phyloP scores from a whole-genome alignment of 1,139 yeast genomes.

The Arxiozyma slooffiae region DNA sequence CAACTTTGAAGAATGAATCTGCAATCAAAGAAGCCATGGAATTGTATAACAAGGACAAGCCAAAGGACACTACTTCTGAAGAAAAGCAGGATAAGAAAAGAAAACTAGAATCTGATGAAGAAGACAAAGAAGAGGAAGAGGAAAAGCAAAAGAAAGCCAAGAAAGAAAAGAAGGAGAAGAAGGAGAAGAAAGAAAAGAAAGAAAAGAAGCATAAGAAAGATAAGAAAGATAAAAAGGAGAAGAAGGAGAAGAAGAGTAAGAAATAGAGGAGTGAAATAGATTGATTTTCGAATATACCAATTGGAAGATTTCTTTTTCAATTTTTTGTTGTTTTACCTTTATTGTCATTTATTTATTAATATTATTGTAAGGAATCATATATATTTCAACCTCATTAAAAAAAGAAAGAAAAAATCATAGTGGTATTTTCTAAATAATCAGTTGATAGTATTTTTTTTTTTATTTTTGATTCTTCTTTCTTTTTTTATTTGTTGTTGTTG shows the following conservation, averaged over 20 bases:
- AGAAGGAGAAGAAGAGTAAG: conserved; percentile 35
- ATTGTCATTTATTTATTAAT: not conserved
- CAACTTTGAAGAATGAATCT: conserved; percentile 92
- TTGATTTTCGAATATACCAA: not conserved
- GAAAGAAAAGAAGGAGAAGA: conserved; percentile 42
- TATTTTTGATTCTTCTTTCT: too few relatives aligned
- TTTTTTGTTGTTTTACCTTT: not conserved
- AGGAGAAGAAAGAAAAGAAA: conserved; percentile 45
- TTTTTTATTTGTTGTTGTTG: not conserved
- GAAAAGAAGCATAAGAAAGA: conserved; percentile 47
- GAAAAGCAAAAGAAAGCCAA: conserved; percentile 35
- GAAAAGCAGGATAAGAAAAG: conserved; percentile 32
- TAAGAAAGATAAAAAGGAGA: conserved; percentile 45
- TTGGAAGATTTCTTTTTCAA: conserved; percentile 2
- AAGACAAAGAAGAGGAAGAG: conserved; percentile 32
- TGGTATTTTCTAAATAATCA: not conserved
- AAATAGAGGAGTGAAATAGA: conserved; percentile 33
- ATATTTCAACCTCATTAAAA: not conserved
- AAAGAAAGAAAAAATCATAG: not conserved
- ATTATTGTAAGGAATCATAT: not conserved
- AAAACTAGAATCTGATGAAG: conserved; percentile 36
- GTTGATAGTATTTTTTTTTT: not conserved
- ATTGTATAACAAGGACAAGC: conserved; percentile 48
- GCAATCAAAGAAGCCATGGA: conserved; percentile 89
- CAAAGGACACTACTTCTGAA: conserved; percentile 34